Evolutionary conservation across 495 filamentous ascomycete genomes (phyloP).

Genomic region (Trichoderma gamsii): DNA sequence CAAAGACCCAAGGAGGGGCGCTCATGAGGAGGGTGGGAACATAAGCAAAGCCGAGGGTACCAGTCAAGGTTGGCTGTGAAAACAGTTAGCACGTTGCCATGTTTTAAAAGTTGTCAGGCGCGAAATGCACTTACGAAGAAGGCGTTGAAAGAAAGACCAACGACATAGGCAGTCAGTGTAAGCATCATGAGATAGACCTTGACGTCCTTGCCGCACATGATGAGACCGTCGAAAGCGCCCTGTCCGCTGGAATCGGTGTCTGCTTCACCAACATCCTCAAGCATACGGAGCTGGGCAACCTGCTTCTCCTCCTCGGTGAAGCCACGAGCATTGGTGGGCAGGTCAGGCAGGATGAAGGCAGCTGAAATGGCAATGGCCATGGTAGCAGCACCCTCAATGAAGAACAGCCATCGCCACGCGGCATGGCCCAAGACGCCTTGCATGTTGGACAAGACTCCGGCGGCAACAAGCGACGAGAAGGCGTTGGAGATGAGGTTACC

Average conservation of each 20-base stretch:
- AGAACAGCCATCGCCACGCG: constrained; percentile 63
- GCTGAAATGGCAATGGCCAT: constrained; percentile 39
- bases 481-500: constrained; percentile 55
- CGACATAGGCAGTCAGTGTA: constrained; percentile 36
- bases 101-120: constrained; percentile 22
- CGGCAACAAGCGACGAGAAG: constrained; percentile 56
- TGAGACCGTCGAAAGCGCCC: constrained; percentile 56
- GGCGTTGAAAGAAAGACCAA: constrained; percentile 42
- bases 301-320: constrained; percentile 61
- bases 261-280: constrained; percentile 70
- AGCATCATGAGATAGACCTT: constrained; percentile 56
- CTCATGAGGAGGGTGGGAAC: constrained; percentile 68
- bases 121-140: constrained; percentile 46
- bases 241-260: constrained; percentile 56
- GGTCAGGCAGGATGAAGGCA: constrained; percentile 63
- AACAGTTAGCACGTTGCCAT: constrained; percentile 46
- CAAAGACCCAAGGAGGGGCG: constrained; percentile 64
- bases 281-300: constrained; percentile 61
- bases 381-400: constrained; percentile 60
- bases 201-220: constrained; percentile 62
- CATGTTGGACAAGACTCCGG: constrained; percentile 48
- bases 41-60: constrained; percentile 62
- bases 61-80: constrained; percentile 72
- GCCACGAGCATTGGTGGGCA: constrained; percentile 64
- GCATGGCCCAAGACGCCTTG: constrained; percentile 40